These are phyloP conservation scores for Gossypium laxum DNA, from an alignment of 441 rosid species.

Conservation along the genomic window DNA sequence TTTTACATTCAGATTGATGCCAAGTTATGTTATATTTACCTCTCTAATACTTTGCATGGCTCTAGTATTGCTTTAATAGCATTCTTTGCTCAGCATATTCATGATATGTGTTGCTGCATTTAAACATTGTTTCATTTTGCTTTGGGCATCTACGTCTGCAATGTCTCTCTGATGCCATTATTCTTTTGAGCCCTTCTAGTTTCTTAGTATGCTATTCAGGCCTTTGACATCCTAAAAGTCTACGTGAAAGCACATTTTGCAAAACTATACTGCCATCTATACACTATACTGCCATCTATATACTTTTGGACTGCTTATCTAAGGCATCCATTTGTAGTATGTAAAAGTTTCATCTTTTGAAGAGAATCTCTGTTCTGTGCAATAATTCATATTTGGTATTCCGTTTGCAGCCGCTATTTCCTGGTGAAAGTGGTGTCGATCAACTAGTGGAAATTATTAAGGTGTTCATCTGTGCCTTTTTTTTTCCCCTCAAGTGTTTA, in stretches of 20 bases:
- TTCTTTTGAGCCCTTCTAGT: not conserved
- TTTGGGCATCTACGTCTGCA: not conserved
- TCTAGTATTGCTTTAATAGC: not conserved
- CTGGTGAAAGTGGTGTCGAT: conserved; percentile 87
- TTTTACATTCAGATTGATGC: not conserved
- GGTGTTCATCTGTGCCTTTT: conserved; percentile 27
- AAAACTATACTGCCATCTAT: not conserved
- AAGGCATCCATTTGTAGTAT: not conserved
- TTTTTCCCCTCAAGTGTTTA: not conserved
- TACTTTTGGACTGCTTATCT: not conserved
- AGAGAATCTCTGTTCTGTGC: not conserved
- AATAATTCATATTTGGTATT: not conserved
- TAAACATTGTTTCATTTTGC: not conserved
- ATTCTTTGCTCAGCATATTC: not conserved
- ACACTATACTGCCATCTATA: not conserved
- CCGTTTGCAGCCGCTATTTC: conserved; percentile 67
- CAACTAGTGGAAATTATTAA: conserved; percentile 82
- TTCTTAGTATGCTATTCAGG: not conserved
- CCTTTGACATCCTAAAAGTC: not conserved
- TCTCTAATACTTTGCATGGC: conserved; percentile 10
- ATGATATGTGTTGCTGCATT: not conserved
- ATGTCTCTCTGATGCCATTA: not conserved
- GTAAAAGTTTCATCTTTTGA: not conserved
- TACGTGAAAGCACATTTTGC: not conserved
- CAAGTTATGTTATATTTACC: not conserved